Conservation (phyloP, 1,284 basidiomycete genomes). For the Heliocybe sulcata region DNA sequence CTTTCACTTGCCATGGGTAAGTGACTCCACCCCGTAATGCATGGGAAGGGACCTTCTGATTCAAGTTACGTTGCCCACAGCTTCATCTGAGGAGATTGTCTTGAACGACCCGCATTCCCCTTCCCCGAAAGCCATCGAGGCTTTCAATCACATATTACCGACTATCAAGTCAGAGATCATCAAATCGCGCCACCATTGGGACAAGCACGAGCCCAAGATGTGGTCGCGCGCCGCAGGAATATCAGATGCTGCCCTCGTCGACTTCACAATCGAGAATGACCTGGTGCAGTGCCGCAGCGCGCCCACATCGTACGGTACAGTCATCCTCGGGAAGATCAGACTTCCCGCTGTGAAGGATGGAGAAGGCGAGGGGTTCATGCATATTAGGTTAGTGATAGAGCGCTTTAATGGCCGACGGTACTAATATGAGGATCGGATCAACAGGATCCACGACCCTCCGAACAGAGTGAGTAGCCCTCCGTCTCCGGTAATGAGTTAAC, state of each 20-base stretch:
- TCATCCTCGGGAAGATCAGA: constrained; percentile 71
- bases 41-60: not conserved
- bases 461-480: constrained; percentile 40
- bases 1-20: not conserved
- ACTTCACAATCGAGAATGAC: constrained; percentile 48
- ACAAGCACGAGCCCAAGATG: constrained; percentile 67
- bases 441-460: constrained; percentile 66
- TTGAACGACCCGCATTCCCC: constrained; percentile 56
- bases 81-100: constrained; percentile 44
- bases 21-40: not conserved
- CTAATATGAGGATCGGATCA: constrained; percentile 1
- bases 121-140: constrained; percentile 48
- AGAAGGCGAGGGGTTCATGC: constrained; percentile 58
- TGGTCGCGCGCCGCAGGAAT: constrained; percentile 52
- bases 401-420: not conserved
- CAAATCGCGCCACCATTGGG: constrained; percentile 61
- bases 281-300: constrained; percentile 47
- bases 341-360: constrained; percentile 58
- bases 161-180: constrained; percentile 57
- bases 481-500: not conserved
- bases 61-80: constrained; percentile 23
- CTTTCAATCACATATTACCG: constrained; percentile 46
- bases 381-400: constrained; percentile 52
- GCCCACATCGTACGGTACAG: constrained; percentile 52
- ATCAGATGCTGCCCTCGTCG: constrained; percentile 42